Base-by-base conservation (phyloP, 2,329 filamentous ascomycete species). In the Exophiala spinifera region DNA sequence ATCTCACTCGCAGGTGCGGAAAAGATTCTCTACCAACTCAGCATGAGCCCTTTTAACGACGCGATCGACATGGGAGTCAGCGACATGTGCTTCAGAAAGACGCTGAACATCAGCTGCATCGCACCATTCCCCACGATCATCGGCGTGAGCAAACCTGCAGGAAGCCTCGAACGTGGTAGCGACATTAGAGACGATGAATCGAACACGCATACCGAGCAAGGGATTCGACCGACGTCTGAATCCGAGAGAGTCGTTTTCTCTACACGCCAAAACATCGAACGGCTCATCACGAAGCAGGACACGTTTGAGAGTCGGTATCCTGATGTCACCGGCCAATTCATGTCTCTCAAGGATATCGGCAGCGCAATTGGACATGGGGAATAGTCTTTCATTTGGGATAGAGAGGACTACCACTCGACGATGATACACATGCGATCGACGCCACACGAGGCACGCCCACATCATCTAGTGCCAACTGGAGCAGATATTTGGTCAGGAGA, bases 61-160 rank as follows among this genome's bases (percentile, higher is more conserved):
- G 64, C 69, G 2, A 64, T 71, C 36, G 79, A 81, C 56, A 66
- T 77, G 25, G 69, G 76, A 57, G 60, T 81, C 46, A 64, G 74
- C 10, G 72, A 74, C 47, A 76, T 76, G 65, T 78, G 60, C 73
- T 75, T 20, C 74, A 73, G 0, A 43, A 53, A 21, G 61, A 66
- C 4, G 60, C 68, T 6, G 67, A 67, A 0, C 66, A 70, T 46
- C 61, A 65, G 37, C 57, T 70, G 53, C 67, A 72, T 48, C 70
- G 67, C 42, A 73, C 77, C 64, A 39, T 79, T 56, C 69, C 77
- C 76, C 0, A 67, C 69, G 25, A 63, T 80, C 2, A 76, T 81
- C 61, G 70, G 76, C n/a, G 74, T 77, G 14, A 74, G 78, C 56
- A 67, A 73, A 1, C 63, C 70, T 0, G 69, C 68, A 0, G 78